These are phyloP conservation scores for Melampsora abietis-canadensis DNA, from an alignment of 1,284 basidiomycete species.

Conservation along the genomic window DNA sequence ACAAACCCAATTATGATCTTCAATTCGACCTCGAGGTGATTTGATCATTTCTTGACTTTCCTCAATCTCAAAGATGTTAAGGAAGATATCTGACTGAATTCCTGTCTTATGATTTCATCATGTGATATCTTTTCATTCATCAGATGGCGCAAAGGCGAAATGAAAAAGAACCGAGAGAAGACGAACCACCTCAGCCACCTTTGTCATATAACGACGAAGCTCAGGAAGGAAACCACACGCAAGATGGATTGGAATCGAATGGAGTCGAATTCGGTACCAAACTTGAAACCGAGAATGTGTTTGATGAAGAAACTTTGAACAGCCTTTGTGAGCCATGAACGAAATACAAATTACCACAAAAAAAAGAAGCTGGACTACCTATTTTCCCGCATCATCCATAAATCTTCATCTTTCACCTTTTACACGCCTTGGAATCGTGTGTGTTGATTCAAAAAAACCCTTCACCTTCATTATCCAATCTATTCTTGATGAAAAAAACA, in stretches of 20 bases:
- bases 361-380: neutral
- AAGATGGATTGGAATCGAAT: neutral
- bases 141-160: neutral
- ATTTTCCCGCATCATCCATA: neutral
- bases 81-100: neutral
- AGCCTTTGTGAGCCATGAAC: slow-evolving; percentile 1
- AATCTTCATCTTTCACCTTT: neutral
- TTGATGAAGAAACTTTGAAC: slow-evolving; percentile 7
- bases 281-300: neutral
- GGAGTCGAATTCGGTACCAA: neutral
- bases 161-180: neutral
- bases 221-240: neutral
- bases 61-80: neutral
- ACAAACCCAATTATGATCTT: slow-evolving; percentile 10
- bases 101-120: neutral
- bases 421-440: neutral
- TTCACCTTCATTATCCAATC: neutral
- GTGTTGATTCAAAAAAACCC: neutral
- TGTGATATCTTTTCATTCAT: neutral
- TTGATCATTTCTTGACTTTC: neutral
- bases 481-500: neutral
- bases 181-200: neutral
- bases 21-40: slow-evolving; percentile 9
- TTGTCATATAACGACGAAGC: neutral
- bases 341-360: neutral